phyloP scores from a whole-genome alignment of 345 rosid species.

The Mercurialis annua region DNA sequence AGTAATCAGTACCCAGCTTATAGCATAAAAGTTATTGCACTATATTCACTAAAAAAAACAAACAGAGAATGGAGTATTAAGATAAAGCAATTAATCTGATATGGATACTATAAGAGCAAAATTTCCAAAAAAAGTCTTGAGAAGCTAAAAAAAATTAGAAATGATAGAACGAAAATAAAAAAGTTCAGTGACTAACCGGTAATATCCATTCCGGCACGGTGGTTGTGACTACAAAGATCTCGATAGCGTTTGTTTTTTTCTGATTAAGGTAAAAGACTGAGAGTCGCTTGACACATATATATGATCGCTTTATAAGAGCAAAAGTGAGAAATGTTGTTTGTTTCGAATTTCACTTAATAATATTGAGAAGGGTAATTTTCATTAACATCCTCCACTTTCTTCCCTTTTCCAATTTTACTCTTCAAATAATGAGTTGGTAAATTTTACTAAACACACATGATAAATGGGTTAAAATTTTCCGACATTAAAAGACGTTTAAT shows the following conservation, averaged over 20 bases:
- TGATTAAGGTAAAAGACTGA: not conserved
- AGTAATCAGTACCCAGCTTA: conserved; percentile 1
- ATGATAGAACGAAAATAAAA: conserved; percentile 1
- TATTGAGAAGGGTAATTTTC: too few species aligned
- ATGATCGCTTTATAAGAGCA: conserved; percentile 18
- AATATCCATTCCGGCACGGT: conserved; percentile 34
- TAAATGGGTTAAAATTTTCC: too few species aligned
- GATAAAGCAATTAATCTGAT: conserved; percentile 1
- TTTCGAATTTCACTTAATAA: too few species aligned
- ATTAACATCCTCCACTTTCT: too few species aligned
- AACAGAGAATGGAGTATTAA: not conserved
- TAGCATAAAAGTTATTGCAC: too few species aligned
- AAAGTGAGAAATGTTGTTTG: too few species aligned
- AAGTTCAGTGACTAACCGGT: conserved; percentile 32
- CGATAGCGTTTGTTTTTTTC: conserved; percentile 2
- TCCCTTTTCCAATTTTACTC: too few species aligned
- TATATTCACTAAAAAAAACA: too few species aligned
- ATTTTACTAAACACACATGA: too few species aligned
- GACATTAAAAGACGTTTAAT: too few species aligned
- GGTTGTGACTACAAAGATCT: conserved; percentile 17
- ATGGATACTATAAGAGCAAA: not conserved
- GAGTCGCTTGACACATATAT: conserved; percentile 9
- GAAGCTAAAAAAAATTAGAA: not conserved
- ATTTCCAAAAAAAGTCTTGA: not conserved
- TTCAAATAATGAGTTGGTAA: too few species aligned